Base-by-base conservation (phyloP, 371 early-diverging fungal species). In the Zopfochytrium polystomum region DNA sequence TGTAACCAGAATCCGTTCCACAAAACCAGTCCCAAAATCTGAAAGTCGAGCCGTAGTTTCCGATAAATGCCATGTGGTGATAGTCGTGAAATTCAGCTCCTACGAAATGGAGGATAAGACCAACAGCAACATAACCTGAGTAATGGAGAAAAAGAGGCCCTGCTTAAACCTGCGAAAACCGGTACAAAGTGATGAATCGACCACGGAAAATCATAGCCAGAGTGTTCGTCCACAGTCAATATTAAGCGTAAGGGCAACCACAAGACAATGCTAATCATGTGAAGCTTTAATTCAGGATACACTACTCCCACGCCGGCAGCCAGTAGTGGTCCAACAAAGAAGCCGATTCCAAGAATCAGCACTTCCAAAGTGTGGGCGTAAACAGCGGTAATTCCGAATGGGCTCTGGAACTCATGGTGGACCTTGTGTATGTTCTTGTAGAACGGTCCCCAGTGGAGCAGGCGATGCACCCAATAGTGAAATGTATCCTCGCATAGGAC, bases 171-270 rank as follows among this genome's bases (percentile, higher is more conserved):
- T 42, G 56, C 72, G 68, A 67, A 72, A 53, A 75, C 56, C 1
- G 70, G 70, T 9, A 70, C 22, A 38, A 58, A 52, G 53, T 72
- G 63, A 56, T 63, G 65, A 9, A 76, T 15, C 20, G 68, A 31
- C 90, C 80, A 60, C 77, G 63, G 96, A 69, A 94, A 92, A 65
- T 93, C 94, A 64, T 94, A 94, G 0, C 96, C 96, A 34, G 90
- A 89, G 74, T 95, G 96, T 42, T 90, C 88, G 70, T 94, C 93
- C 38, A 95, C 84, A 18, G 91, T 85, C 54, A 63, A 61, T 20
- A 71, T 18, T 32, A 72, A 32, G 29, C 73, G 42, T 29, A 76
- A 47, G 20, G 62, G 58, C 22, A 91, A 82, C 93, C 94, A 93
- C 25, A 80, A 63, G 44, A 89, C 67, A 79, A 92, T 84, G 31